A percentile compares a stretch with the other conserved stretches of the same genome.
phyloP scores from a whole-genome alignment of 2,329 filamentous ascomycete genomes.

The Alternaria panax region DNA sequence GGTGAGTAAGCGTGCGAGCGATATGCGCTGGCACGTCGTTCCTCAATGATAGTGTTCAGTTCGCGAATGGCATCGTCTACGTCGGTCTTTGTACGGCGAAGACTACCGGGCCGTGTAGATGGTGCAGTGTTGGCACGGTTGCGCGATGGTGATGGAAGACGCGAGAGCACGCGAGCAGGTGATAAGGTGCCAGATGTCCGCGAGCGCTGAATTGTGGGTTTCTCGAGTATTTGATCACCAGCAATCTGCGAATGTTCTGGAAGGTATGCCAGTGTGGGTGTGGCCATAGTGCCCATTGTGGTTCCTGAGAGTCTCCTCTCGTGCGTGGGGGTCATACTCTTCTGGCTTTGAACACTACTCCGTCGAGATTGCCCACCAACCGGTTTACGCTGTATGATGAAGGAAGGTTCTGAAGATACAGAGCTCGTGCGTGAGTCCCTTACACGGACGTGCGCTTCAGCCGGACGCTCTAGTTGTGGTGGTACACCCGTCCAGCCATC shows the following conservation, averaged over 20 bases:
- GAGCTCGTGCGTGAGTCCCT: conserved; percentile 40
- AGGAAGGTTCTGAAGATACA: conserved; percentile 37
- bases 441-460: conserved; percentile 43
- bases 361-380: conserved; percentile 39
- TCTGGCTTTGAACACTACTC: conserved; percentile 40
- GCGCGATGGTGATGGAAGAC: conserved; percentile 45
- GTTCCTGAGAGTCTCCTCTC: conserved; percentile 32
- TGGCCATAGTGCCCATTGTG: conserved; percentile 31
- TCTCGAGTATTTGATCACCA: conserved; percentile 28
- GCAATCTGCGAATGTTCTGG: conserved; percentile 34
- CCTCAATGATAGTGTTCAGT: conserved; percentile 59
- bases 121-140: conserved; percentile 47
- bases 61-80: conserved; percentile 57
- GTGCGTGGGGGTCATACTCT: conserved; percentile 26
- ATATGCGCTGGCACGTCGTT: conserved; percentile 52
- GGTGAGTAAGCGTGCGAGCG: conserved; percentile 40
- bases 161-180: conserved; percentile 37
- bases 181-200: conserved; percentile 35
- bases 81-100: conserved; percentile 49
- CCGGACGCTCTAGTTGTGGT: conserved; percentile 41
- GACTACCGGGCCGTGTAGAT: conserved; percentile 44
- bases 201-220: conserved; percentile 35
- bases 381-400: conserved; percentile 45
- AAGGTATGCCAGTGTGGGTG: conserved; percentile 36
- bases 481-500: conserved; percentile 36